Percentiles rank a stretch among this genome's conserved stretches.
Evolutionary conservation across 1,139 yeast species (phyloP).

Genomic region (Zygosaccharomyces pseudobailii): DNA sequence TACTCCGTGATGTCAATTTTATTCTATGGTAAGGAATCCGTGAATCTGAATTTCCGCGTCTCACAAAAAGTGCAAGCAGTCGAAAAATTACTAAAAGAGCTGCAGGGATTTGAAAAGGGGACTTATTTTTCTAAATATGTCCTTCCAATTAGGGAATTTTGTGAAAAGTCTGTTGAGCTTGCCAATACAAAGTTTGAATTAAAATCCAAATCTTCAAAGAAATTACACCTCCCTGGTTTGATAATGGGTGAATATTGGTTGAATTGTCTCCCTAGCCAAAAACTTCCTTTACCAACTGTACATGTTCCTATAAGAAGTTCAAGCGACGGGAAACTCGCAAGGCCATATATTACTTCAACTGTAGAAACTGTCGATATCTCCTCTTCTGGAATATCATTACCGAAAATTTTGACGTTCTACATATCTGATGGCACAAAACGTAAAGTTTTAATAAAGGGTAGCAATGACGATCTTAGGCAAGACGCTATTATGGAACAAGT

Average conservation of each 20-base stretch:
- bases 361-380: constrained; percentile 54
- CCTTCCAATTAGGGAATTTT: constrained; percentile 44
- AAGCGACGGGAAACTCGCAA: constrained; percentile 37
- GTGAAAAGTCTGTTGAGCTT: constrained; percentile 47
- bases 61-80: constrained; percentile 51
- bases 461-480: constrained; percentile 88
- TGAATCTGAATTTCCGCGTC: constrained; percentile 37
- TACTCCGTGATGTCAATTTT: constrained; percentile 61
- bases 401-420: constrained; percentile 61
- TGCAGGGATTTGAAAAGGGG: constrained; percentile 24
- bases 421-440: constrained; percentile 55
- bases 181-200: constrained; percentile 46
- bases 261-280: constrained; percentile 39
- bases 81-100: constrained; percentile 41
- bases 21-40: constrained; percentile 38
- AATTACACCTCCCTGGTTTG: constrained; percentile 38
- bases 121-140: constrained; percentile 31
- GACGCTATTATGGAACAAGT: constrained; percentile 98
- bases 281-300: constrained; percentile 68
- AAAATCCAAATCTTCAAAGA: constrained; percentile 28
- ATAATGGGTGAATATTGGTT: constrained; percentile 56
- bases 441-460: constrained; percentile 68
- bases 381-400: constrained; percentile 76
- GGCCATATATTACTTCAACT: constrained; percentile 47
- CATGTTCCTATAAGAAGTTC: constrained; percentile 39